phyloP scores from a whole-genome alignment of 345 rosid species.

The Syzygium jambos region DNA sequence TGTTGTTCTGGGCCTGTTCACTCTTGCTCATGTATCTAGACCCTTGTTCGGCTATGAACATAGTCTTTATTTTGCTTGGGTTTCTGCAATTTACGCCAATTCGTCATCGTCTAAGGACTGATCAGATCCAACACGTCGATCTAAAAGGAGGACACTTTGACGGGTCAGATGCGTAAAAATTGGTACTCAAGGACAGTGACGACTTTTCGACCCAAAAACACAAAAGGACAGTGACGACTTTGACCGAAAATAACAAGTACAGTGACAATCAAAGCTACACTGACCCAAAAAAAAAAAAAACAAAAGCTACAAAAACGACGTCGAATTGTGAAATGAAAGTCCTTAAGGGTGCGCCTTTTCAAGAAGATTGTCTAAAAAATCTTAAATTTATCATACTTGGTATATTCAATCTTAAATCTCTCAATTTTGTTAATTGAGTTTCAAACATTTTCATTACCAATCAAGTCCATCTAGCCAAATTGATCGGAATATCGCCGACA shows the following conservation, averaged over 20 bases:
- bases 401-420: rapidly evolving
- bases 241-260: no score
- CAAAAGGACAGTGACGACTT: no score
- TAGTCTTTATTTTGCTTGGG: neutral
- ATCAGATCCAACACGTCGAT: neutral
- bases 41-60: neutral
- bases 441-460: no score
- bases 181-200: neutral
- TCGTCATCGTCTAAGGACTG: neutral
- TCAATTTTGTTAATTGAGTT: no score
- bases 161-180: neutral
- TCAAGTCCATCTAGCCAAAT: no score
- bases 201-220: neutral
- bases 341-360: neutral
- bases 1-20: neutral
- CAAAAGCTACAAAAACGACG: neutral
- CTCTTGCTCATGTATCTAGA: neutral
- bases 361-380: no score
- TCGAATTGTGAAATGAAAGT: neutral
- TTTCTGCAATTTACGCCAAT: neutral
- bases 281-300: no score
- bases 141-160: neutral
- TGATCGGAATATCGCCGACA: no score
- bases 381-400: neutral
- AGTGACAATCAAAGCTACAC: no score